Evolutionary conservation across 1,284 basidiomycete species (phyloP).

Genomic region (Irpex sp.): DNA sequence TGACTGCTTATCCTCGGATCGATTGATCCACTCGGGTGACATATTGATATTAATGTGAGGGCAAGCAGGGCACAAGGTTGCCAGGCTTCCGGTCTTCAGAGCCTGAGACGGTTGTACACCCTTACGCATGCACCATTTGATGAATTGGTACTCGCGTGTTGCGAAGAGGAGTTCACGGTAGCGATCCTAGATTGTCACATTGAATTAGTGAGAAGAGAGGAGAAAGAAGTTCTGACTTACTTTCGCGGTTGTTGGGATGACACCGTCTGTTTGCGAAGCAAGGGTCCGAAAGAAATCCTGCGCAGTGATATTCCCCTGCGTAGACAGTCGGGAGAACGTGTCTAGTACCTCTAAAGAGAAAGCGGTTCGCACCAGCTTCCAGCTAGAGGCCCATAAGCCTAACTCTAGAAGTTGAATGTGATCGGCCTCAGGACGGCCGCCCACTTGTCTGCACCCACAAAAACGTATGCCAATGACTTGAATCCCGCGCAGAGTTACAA

Average conservation of each 20-base stretch:
- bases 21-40: constrained; percentile 10
- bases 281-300: constrained; percentile 15
- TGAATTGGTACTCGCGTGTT: constrained; percentile 12
- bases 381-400: constrained; percentile 18
- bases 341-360: constrained; percentile 12
- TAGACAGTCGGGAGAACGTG: constrained; percentile 11
- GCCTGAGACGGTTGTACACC: not conserved
- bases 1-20: not conserved
- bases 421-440: not conserved
- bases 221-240: not conserved
- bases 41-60: constrained; percentile 21
- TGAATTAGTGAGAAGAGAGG: not conserved
- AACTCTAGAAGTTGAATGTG: constrained; percentile 12
- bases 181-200: constrained; percentile 11
- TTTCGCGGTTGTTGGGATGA: constrained; percentile 1
- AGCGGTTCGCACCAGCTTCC: constrained; percentile 12
- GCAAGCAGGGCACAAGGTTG: constrained; percentile 16
- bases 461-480: not conserved
- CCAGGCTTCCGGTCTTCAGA: constrained; percentile 6
- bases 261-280: constrained; percentile 8
- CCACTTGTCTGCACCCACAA: constrained; percentile 1
- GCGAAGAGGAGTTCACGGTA: constrained; percentile 16
- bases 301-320: constrained; percentile 9
- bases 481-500: constrained; percentile 4
- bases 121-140: constrained; percentile 1